A percentile compares a stretch with the other conserved stretches of the same genome.
Conservation (phyloP, 331 rosid species). For the Quercus lobata region DNA sequence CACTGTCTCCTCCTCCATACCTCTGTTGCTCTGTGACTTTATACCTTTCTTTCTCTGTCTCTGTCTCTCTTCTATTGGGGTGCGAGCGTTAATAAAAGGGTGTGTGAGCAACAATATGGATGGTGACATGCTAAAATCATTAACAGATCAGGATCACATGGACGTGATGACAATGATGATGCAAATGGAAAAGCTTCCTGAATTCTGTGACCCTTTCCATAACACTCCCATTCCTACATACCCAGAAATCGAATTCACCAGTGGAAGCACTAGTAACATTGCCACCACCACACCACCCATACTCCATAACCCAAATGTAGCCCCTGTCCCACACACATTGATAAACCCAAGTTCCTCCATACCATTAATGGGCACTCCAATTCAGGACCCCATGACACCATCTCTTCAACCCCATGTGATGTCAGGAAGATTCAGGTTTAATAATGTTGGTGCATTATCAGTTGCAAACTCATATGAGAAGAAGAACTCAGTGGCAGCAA, state of each 20-base stretch:
- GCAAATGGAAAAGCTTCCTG: constrained; percentile 67
- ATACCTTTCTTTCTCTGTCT: constrained; percentile 11
- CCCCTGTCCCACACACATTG: constrained; percentile 5
- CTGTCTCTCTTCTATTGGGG: background rate
- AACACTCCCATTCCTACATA: constrained; percentile 21
- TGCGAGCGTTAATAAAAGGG: background rate
- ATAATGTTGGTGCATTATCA: background rate
- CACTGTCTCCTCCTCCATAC: constrained; percentile 9
- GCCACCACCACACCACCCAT: constrained; percentile 17
- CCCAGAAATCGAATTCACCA: constrained; percentile 36
- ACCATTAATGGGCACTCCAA: constrained; percentile 15
- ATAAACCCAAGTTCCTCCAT: constrained; percentile 14
- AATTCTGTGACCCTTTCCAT: constrained; percentile 39
- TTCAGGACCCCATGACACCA: constrained; percentile 23
- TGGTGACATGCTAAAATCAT: constrained; percentile 42
- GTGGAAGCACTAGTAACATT: constrained; percentile 8
- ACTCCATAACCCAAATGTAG: constrained; percentile 15
- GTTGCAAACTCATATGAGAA: constrained; percentile 26
- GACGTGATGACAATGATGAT: constrained; percentile 67
- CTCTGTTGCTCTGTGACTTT: constrained; percentile 25
- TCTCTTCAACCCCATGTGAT: constrained; percentile 13
- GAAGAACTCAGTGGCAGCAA: constrained; percentile 58
- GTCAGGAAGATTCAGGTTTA: background rate
- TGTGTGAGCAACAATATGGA: constrained; percentile 38
- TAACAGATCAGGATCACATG: constrained; percentile 27